A percentile compares a stretch with the other conserved stretches of the same genome.
Evolutionary conservation across 1,284 basidiomycete genomes (phyloP).

Genomic region (Cutaneotrichosporon sp.): DNA sequence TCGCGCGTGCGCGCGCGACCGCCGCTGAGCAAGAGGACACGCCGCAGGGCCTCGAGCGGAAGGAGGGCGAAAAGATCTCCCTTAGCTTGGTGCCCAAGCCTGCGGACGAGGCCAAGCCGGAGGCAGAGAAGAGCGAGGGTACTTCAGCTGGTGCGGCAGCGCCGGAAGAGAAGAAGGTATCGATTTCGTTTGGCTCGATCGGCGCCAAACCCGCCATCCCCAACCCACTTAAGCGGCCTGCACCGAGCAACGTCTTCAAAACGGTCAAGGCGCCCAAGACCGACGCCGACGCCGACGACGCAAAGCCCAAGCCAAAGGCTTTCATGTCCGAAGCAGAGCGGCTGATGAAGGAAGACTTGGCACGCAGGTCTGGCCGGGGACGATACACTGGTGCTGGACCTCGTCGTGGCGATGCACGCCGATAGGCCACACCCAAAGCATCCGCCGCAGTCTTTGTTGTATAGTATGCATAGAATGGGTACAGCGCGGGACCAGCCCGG

Average conservation of each 20-base stretch:
- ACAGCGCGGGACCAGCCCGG: too few relatives aligned
- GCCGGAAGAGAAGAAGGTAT: slow-evolving; percentile 1
- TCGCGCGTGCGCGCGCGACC: slow-evolving; percentile 65
- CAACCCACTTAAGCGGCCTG: slow-evolving; percentile 49
- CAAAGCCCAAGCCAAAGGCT: slow-evolving; percentile 52
- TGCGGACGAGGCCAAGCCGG: slow-evolving; percentile 20
- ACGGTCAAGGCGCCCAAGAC: slow-evolving; percentile 48
- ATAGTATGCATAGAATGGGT: neutral
- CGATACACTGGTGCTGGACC: slow-evolving; percentile 11
- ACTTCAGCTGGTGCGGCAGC: slow-evolving; percentile 10
- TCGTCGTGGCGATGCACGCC: slow-evolving; percentile 1
- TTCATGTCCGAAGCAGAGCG: slow-evolving; percentile 73
- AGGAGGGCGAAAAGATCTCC: slow-evolving; percentile 52
- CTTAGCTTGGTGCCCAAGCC: slow-evolving; percentile 39
- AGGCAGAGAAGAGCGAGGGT: slow-evolving; percentile 23
- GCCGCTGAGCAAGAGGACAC: slow-evolving; percentile 29
- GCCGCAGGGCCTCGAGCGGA: slow-evolving; percentile 61
- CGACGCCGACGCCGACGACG: slow-evolving; percentile 48
- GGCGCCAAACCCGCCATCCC: slow-evolving; percentile 26
- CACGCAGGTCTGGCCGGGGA: slow-evolving; percentile 55
- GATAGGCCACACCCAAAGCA: neutral
- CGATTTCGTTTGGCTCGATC: slow-evolving; percentile 3
- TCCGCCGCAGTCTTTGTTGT: neutral
- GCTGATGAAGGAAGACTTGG: slow-evolving; percentile 79
- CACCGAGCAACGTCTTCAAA: slow-evolving; percentile 63